Conservation (phyloP, 768 basidiomycete genomes). For the Tylopilus sp. region DNA sequence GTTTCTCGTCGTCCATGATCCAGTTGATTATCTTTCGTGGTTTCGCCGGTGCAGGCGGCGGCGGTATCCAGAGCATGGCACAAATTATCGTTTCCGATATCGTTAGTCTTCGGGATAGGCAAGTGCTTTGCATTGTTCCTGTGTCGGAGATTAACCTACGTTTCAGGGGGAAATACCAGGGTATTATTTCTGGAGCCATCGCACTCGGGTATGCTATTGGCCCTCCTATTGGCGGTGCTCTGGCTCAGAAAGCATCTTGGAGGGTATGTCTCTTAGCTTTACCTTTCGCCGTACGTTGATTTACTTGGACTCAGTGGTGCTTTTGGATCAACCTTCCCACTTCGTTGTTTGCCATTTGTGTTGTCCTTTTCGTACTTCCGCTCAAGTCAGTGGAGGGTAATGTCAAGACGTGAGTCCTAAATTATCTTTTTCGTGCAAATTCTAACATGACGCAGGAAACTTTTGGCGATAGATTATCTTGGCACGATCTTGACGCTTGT, state of each 20-base stretch:
- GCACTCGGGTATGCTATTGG: slow-evolving; percentile 60
- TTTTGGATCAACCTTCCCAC: slow-evolving; percentile 72
- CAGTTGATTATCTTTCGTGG: slow-evolving; percentile 70
- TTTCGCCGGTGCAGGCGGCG: slow-evolving; percentile 67
- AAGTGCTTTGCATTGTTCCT: slow-evolving; percentile 6
- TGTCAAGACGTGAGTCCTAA: slow-evolving; percentile 40
- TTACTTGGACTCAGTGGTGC: slow-evolving; percentile 50
- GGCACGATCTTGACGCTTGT: slow-evolving; percentile 56
- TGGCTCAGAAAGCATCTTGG: slow-evolving; percentile 63
- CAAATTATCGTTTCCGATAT: slow-evolving; percentile 75
- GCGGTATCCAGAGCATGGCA: slow-evolving; percentile 63
- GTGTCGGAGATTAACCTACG: not conserved
- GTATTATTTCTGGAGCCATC: slow-evolving; percentile 60
- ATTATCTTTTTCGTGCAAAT: not conserved
- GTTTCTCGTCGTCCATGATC: slow-evolving; percentile 60
- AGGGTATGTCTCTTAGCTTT: slow-evolving; percentile 36
- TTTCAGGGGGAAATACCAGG: slow-evolving; percentile 70
- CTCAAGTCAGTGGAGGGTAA: slow-evolving; percentile 65
- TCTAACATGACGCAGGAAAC: slow-evolving; percentile 42
- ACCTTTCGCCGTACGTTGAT: not conserved
- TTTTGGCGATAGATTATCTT: slow-evolving; percentile 61
- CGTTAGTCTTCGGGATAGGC: slow-evolving; percentile 66
- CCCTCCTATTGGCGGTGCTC: slow-evolving; percentile 62
- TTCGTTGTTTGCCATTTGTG: slow-evolving; percentile 48
- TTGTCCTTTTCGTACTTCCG: slow-evolving; percentile 62